Base-by-base conservation (phyloP, 192 early-diverging fungal genomes). In the Coemansia aciculifera region DNA sequence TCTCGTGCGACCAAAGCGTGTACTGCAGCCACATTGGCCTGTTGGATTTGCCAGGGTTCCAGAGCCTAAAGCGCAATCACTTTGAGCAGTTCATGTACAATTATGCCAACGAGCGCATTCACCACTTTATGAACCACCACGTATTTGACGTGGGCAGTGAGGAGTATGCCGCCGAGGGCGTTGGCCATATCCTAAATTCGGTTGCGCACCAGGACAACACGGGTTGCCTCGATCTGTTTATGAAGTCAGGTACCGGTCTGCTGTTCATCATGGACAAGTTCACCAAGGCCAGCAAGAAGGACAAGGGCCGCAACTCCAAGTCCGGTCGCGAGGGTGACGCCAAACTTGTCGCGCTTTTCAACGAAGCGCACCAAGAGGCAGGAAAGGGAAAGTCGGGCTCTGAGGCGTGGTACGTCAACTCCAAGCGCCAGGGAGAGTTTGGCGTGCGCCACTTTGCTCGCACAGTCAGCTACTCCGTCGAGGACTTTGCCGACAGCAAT, bases 31-130 rank as follows among this genome's bases (percentile, higher is more conserved):
- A 92, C 66, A 92, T 93, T 61, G 95, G 96, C 38, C 84, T 98
- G 42, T 73, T 96, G 17, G 96, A 98, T 59, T 76, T 95, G 17
- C 89, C 92, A 38, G 94, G 96, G 5, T 94, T 94, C 76, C 90
- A 91, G 72, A 76, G 71, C 75, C 66, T 73, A 46, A 83, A 83
- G 73, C 71, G 78, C 64, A 83, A 70, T 65, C 69, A 73, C 59
- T 91, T 87, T 71, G 86, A 84, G 70, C 80, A 84, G 62, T 87
- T 72, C 79, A 92, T 84, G 83, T 92, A 77, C 89, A 95, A 97
- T 77, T 94, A 89, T 72, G 90, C 93, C 46, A 94, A 92, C 73
- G 95, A 97, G 79, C 88, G 94, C 64, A 81, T 96, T 7, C 91
- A 94, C 57, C 84, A 88, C 62, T 94, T 94, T 69, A 82, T 88